Base-by-base conservation (phyloP, 169 alveolate species). In the Plasmodium vinckei region DNA sequence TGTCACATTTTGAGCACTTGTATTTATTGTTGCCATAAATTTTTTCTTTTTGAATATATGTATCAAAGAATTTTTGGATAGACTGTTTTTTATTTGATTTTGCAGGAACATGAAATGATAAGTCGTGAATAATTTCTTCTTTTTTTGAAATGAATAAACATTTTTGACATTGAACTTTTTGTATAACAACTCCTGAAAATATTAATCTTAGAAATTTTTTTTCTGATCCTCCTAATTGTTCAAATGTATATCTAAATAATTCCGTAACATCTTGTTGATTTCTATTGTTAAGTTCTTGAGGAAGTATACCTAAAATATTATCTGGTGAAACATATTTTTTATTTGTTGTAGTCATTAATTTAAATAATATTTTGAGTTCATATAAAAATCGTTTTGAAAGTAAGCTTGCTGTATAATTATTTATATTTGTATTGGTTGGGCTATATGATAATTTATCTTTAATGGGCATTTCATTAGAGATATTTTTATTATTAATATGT, bases 201-300 rank as follows among this genome's bases (percentile, higher is more conserved):
- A 95, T 88, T 21, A 92, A 69, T 72, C 92, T 87, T 79, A 95
- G 79, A 42, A 95, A 92, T 61, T 69, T 92, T 39, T 59, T 84
- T 23, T 88, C 72, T 15, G 86, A 89, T 0, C 93, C 93, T 44
- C 95, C 97, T 42, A 95, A 69, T 5, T 69, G 56, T 25, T 95
- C 96, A 51, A 93, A 87, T 6, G 94, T 64, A 46, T 73, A 88
- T 44, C 94, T 77, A 1, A 91, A 56, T 17, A 92, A 92, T 71
- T 95, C 97, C 0, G 95, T 92, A 1, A 89, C 96, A 64, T 95
- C 97, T 71, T 95, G 97, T 75, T 95, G 97, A 59, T 92, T 87
- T 61, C 87, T 64, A 15, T 59, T 65, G 51, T 73, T 92, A 59
- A 86, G 87, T 59, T 89, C 88, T 1, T 70, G 69, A 10, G 97